Conservation (phyloP, 83 land plant genomes). For the Larix sibirica region DNA sequence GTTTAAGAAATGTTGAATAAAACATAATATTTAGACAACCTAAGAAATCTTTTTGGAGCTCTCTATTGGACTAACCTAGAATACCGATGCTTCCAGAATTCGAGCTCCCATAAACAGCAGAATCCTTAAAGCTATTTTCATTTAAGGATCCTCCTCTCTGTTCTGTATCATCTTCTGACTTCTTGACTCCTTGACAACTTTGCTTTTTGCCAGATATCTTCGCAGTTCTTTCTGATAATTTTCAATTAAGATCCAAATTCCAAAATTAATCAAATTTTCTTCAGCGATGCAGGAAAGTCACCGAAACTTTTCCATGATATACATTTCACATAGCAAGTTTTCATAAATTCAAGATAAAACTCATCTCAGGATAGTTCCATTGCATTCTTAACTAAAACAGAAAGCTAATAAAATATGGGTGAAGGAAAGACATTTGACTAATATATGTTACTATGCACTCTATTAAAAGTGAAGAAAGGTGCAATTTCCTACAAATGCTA, state of each 20-base stretch:
- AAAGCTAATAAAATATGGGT: no score
- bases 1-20: neutral
- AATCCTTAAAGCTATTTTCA: conserved; percentile 8
- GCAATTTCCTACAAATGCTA: no score
- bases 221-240: neutral
- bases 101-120: neutral
- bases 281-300: neutral
- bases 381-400: no score
- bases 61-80: neutral
- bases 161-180: neutral
- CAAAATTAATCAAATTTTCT: neutral
- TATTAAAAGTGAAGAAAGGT: no score
- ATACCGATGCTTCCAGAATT: conserved; percentile 11
- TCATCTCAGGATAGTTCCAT: no score
- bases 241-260: neutral
- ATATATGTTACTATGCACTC: no score
- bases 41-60: neutral
- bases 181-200: conserved; percentile 9
- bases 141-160: neutral
- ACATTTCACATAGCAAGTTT: neutral
- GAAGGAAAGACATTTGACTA: no score
- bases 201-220: conserved; percentile 14
- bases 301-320: neutral
- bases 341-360: neutral
- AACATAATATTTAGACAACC: neutral